Conservation (phyloP, 345 rosid species). For the Citropsis articulata region DNA sequence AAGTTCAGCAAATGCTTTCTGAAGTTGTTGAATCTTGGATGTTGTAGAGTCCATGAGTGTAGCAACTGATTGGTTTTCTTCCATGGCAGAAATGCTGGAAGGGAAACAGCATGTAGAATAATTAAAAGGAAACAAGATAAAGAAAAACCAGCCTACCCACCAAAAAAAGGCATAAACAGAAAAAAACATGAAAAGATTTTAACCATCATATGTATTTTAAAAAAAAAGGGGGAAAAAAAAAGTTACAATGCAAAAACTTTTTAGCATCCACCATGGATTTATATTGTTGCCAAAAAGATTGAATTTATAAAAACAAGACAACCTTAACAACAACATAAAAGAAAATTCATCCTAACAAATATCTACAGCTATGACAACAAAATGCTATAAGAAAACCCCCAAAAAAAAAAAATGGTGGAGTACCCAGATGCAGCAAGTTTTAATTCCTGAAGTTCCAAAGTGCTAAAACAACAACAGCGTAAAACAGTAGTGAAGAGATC, state of each 20-base stretch:
- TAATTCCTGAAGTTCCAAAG: neutral
- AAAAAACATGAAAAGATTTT: neutral
- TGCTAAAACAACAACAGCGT: neutral
- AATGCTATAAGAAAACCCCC: neutral
- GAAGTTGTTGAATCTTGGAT: conserved; percentile 95
- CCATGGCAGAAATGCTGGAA: conserved; percentile 58
- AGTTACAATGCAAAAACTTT: neutral
- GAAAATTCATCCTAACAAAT: neutral
- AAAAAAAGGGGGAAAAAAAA: too few relatives aligned
- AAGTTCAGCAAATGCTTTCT: conserved; percentile 98
- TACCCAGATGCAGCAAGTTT: neutral
- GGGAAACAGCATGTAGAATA: neutral
- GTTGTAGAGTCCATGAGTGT: conserved; percentile 77
- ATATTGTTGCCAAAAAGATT: neutral
- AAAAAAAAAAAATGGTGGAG: too few relatives aligned
- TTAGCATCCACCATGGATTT: neutral
- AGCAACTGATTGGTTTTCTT: conserved; percentile 65
- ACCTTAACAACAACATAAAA: neutral
- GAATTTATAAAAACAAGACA: neutral
- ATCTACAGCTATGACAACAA: neutral
- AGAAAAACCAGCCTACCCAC: neutral
- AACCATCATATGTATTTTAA: neutral
- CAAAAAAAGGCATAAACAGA: too few relatives aligned
- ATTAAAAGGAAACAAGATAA: neutral
- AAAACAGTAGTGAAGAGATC: neutral